Evolutionary conservation across 768 basidiomycete species (phyloP), one percentile per base, ranked within the genome.

Genomic region (Pulveroboletus ravenelii): DNA sequence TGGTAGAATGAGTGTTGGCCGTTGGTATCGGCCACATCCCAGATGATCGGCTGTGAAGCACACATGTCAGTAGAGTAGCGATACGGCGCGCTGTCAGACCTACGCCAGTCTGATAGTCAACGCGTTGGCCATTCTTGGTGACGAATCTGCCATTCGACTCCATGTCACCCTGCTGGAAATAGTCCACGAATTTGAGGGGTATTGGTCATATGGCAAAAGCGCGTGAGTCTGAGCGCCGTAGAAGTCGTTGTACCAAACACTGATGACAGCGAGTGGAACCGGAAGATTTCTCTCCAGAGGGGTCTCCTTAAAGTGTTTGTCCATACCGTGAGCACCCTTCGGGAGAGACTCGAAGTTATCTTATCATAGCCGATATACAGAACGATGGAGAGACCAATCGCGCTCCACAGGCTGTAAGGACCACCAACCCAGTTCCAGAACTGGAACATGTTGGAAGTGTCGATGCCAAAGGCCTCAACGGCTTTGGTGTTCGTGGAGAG

Each of bases 351-450:
- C 86, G 67, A 98, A 98, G 77, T 94, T 89, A 34, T 96, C 89
- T 94, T 89, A 34, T 96, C 89, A 66, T 83, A 96, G 3, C 96
- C 96, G 61, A 98, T 89, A 41, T 84, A 87, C 45, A 98, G 75
- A 35, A 90, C 89, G 70, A 99, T 98, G 40, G 90, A 89, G 52
- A 98, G 78, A 52, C 96, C 96, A 60, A 99, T 97, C 29, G 96
- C 95, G 54, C 91, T 93, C 95, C 96, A 98, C 57, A 99, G 78
- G 61, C 89, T 93, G 80, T 99, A 99, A 55, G 95, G 83, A 25
- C 96, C 96, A 55, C 96, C 96, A 56, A 99, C 96, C 96, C 96
- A 99, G 72, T 98, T 96, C 95, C 95, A 99, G 82, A 99, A 98
- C 66, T 88, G 85, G 82, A 99, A 99, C 94, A 99, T 99, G 75